A percentile compares a stretch with the other conserved stretches of the same genome.
phyloP scores from a whole-genome alignment of 2,329 filamentous ascomycete species.

The Colletotrichum agaves region DNA sequence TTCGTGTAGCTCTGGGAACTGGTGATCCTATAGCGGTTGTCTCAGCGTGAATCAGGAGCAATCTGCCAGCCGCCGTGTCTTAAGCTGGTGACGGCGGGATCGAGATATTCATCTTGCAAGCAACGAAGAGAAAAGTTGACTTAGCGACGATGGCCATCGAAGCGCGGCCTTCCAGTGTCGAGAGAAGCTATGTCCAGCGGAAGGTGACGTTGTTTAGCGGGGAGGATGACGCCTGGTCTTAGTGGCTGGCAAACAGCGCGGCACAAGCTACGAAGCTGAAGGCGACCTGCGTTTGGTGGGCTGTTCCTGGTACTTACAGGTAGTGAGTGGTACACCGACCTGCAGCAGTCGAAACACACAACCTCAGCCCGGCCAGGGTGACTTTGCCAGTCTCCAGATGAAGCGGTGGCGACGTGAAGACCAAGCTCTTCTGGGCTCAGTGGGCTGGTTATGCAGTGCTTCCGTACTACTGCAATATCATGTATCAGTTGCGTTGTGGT shows the following conservation, averaged over 20 bases:
- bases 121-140: background rate
- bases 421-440: background rate
- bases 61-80: background rate
- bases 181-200: slow-evolving; percentile 2
- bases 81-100: background rate
- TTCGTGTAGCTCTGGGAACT: background rate
- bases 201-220: background rate
- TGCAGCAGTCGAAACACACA: slow-evolving; percentile 24
- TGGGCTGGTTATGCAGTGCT: background rate
- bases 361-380: background rate
- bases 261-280: background rate
- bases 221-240: background rate
- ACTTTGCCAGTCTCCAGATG: background rate
- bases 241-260: background rate
- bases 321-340: slow-evolving; percentile 8
- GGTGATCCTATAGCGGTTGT: background rate
- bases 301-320: background rate
- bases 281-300: slow-evolving; percentile 11
- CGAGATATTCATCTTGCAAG: background rate
- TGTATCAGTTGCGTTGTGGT: background rate
- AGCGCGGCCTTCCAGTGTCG: background rate
- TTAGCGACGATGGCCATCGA: background rate
- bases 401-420: background rate
- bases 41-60: slow-evolving; percentile 8
- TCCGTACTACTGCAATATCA: background rate